A percentile compares a stretch with the other conserved stretches of the same genome.
Evolutionary conservation across 495 filamentous ascomycete species (phyloP).

Genomic region (Platismatia glauca): DNA sequence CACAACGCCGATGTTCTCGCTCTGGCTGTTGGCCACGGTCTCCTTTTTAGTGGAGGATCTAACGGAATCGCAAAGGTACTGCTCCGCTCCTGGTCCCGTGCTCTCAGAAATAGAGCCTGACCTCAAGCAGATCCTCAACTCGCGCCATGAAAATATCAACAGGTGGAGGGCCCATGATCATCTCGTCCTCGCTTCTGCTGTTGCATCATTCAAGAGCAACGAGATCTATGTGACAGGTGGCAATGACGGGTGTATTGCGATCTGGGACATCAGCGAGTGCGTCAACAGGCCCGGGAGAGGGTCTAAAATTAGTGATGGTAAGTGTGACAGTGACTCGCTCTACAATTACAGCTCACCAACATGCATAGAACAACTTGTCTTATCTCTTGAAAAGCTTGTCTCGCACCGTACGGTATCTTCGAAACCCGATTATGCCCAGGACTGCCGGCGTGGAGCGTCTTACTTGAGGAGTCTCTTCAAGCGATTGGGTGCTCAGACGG

Average conservation of each 20-base stretch:
- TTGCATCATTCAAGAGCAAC: conserved; percentile 54
- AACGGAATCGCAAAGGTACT: conserved; percentile 73
- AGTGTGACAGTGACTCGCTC: conserved; percentile 5
- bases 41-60: conserved; percentile 74
- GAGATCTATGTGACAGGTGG: conserved; percentile 87
- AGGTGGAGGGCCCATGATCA: conserved; percentile 81
- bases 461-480: conserved; percentile 84
- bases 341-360: conserved; percentile 9
- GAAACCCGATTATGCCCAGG: conserved; percentile 69
- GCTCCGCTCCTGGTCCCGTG: neutral
- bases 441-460: conserved; percentile 86
- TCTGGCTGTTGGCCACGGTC: conserved; percentile 70
- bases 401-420: conserved; percentile 87
- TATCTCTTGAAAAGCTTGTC: conserved; percentile 72
- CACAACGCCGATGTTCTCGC: conserved; percentile 80
- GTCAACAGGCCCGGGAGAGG: conserved; percentile 34
- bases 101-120: conserved; percentile 28
- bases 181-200: conserved; percentile 78
- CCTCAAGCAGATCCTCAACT: conserved; percentile 63
- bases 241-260: conserved; percentile 77
- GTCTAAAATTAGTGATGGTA: conserved; percentile 52
- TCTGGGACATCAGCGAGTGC: conserved; percentile 72
- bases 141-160: conserved; percentile 74
- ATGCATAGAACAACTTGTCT: conserved; percentile 63
- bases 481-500: conserved; percentile 78